Evolutionary conservation across 106 monocot species (phyloP), one percentile per base, ranked within the genome.

Genomic region (Allium cepa): DNA sequence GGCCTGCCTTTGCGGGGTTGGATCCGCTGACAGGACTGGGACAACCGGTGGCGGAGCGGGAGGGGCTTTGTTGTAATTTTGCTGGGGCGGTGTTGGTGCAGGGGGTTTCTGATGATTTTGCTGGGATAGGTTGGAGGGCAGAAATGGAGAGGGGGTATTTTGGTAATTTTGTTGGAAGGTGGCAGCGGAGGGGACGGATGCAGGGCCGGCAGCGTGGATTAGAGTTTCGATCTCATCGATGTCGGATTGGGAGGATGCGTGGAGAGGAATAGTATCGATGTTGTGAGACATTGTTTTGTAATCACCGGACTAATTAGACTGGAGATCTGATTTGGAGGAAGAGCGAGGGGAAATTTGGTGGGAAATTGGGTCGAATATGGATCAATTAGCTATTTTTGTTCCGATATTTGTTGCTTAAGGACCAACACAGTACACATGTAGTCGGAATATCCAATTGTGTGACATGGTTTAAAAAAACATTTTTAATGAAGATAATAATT

Each of bases 141-240:
- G n/a, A 62, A 61, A 12, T 70, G 61, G 75, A 69, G 76, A 73
- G 71, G 26, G 60, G 59, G 13, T 50, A 36, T 36, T 36, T 36
- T 36, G 36, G 36, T 36, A 36, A 36, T 36, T 36, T 1, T 36
- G 36, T 36, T 36, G 36, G 36, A 36, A 36, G 49, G 53, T 84
- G 73, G 53, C 11, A 55, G 53, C 13, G 53, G 53, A 55, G 7
- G 53, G 53, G 66, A 96, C 92, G 61, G 86, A 71, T 57, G 81
- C 65, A 22, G 83, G 78, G 50, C 45, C 50, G 10, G 72, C 66
- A 36, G 3, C 36, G 77, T 80, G 58, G 72, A 97, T 92, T 66
- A 92, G 86, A 68, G 69, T 79, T 69, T 92, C 97, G 80, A 97
- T 92, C 84, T 97, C 97, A 73, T 92, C 97, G 78, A 97, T 97